Base-by-base conservation (phyloP, 768 basidiomycete genomes). In the Trametes punicea region DNA sequence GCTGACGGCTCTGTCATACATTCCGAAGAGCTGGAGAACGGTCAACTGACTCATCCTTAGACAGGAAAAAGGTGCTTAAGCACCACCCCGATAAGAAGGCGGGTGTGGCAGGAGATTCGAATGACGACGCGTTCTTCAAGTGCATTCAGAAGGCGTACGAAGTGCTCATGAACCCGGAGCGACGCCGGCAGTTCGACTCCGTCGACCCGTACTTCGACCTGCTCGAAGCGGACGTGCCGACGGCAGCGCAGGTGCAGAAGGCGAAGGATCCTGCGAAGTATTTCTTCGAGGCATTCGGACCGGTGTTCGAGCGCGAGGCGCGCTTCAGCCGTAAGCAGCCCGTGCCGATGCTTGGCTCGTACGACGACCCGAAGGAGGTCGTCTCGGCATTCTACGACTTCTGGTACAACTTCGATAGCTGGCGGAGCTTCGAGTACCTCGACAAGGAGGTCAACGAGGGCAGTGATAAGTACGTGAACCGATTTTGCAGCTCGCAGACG, bases 371-470 rank as follows among this genome's bases (percentile, higher is more conserved):
- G 55, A 96, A 97, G 73, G 81, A 82, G 62, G 81, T 83, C 53
- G 95, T 98, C 51, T 91, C 96, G 70, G 79, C 74, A 6, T 98
- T 99, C 79, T 99, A 99, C 77, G 90, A 98, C 72, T 97, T 96
- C 73, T 99, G 94, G 93, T 98, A 99, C 80, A 96, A 95, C 80
- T 96, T 99, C 73, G 96, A 98, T 72, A 91, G 88, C 63, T 99
- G 96, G 96, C 79, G 96, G 65, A 91, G 87, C 71, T 99, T 98
- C 70, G 96, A 99, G 74, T 98, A 93, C 79, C 77, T 89, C 62
- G 96, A 99, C 77, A 98, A 99, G 79, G 96, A 99, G 71, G 88
- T 93, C 55, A 96, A 98, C 71, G 96, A 99, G 74, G 96, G 96
- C 10, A 92, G 90, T 60, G 96, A 98, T 70, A 91, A 81, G 93